phyloP scores from a whole-genome alignment of 2,329 filamentous ascomycete genomes.

The Fusarium incarnatum region DNA sequence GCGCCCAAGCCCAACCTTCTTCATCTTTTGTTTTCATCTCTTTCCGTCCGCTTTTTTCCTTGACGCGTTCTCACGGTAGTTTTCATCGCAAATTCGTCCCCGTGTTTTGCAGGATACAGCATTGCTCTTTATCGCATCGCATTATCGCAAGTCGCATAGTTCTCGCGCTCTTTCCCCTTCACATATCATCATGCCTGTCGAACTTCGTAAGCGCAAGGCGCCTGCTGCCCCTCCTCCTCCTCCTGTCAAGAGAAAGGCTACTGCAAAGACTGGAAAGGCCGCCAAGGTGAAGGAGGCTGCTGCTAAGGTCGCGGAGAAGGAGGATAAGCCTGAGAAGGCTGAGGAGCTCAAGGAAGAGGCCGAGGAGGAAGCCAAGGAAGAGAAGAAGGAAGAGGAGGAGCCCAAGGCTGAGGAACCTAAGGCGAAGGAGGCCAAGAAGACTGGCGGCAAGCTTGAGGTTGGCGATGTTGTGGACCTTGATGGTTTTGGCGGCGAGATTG shows the following conservation, averaged over 20 bases:
- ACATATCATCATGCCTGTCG: constrained; percentile 63
- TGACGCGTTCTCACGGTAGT: constrained; percentile 26
- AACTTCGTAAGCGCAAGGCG: constrained; percentile 72
- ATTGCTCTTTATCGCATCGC: constrained; percentile 29
- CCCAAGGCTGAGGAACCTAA: constrained; percentile 49
- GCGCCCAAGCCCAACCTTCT: constrained; percentile 43
- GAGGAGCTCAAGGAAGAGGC: constrained; percentile 45
- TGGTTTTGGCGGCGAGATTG: constrained; percentile 76
- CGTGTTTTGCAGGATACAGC: constrained; percentile 17
- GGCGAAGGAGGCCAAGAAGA: constrained; percentile 50
- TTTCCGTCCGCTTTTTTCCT: constrained; percentile 17
- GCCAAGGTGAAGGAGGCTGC: constrained; percentile 48
- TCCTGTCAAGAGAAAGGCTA: constrained; percentile 53
- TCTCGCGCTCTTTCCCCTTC: constrained; percentile 1
- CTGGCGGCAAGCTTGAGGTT: constrained; percentile 58
- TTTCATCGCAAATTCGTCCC: constrained; percentile 14
- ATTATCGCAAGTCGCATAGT: constrained; percentile 24
- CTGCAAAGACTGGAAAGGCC: constrained; percentile 29
- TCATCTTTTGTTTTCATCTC: constrained; percentile 40
- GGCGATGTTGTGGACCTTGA: constrained; percentile 69
- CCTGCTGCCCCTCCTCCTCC: constrained; percentile 59
- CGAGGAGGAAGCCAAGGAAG: constrained; percentile 31
- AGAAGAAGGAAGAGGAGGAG: constrained; percentile 26
- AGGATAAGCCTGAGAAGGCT: constrained; percentile 52
- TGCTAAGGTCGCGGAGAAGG: constrained; percentile 48